Evolutionary conservation across 2,329 filamentous ascomycete genomes (phyloP), one percentile per base, ranked within the genome.

Genomic region (Colletotrichum tropicale): DNA sequence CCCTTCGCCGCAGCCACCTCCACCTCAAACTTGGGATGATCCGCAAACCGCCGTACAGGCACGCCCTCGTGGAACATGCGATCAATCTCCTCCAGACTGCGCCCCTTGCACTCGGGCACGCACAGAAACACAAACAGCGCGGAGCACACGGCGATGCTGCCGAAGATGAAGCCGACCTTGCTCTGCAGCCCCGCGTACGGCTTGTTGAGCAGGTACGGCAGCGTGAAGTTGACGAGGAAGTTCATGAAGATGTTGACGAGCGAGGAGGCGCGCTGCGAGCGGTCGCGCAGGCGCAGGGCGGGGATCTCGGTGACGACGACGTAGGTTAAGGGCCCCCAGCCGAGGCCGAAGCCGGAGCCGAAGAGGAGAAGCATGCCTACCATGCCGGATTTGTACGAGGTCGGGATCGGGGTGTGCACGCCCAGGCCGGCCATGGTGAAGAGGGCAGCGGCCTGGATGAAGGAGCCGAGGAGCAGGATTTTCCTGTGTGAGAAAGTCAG

Each of bases 271-370:
- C 64, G 72, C 56, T 61, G 70, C n/a, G 61, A 74, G 8, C 58
- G 65, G 43, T 76, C 70, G 26, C 74, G 69, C 8, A 76, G 70
- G 24, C 74, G 66, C 43, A 69, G 65, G 5, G 74, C 64, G 26
- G 84, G 81, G 5, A 86, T 66, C 70, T 86, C 85, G 6, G 84
- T 81, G 2, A 81, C 80, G 55, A 86, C 79, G 62, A 84, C 82
- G 69, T 85, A 84, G 5, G 80, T 80, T 1, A 83, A 66, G 2
- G 84, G 84, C 1, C 81, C 84, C 82, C 83, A 86, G 16, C 81
- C 83, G 2, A 83, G 76, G 48, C 77, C 77, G 74, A 82, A 84
- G 21, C 82, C 82, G 55, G 82, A 74, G 34, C 75, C 77, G 38
- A 82, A 85, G 6, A 87, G 55, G 30, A 80, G 80, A 34, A 84